These are phyloP conservation scores for Podosphaera fusca DNA, from an alignment of 2,329 filamentous ascomycete genomes.

Conservation along the genomic window DNA sequence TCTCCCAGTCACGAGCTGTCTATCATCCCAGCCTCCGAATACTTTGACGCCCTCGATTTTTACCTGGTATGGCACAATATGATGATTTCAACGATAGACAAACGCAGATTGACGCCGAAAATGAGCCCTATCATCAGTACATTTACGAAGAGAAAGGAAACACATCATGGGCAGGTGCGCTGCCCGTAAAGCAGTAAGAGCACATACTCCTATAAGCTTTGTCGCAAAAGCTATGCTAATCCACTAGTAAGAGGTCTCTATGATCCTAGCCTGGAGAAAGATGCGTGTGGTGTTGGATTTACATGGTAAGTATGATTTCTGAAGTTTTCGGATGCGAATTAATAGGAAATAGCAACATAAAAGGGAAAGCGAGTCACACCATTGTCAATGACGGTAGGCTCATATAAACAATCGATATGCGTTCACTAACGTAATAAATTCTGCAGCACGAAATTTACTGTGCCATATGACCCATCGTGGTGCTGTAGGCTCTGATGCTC, in stretches of 20 bases:
- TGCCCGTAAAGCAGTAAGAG: conserved; percentile 79
- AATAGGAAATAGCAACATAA: conserved; percentile 52
- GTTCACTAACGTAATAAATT: neutral
- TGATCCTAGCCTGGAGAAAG: conserved; percentile 86
- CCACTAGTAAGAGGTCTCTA: conserved; percentile 47
- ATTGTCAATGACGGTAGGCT: conserved; percentile 82
- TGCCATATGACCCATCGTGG: conserved; percentile 99
- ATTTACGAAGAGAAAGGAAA: conserved; percentile 76
- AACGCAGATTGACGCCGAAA: conserved; percentile 34
- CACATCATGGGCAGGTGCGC: conserved; percentile 71
- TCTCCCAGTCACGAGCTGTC: neutral
- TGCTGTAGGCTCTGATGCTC: conserved; percentile 89
- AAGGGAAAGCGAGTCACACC: conserved; percentile 91
- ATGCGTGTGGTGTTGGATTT: conserved; percentile 98
- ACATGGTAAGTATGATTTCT: conserved; percentile 46
- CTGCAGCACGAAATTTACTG: conserved; percentile 62
- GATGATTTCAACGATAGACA: conserved; percentile 48
- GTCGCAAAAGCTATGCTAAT: neutral
- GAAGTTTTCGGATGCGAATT: conserved; percentile 4
- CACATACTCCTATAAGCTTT: neutral
- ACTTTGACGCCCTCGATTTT: conserved; percentile 15
- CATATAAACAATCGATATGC: conserved; percentile 3
- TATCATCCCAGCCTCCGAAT: conserved; percentile 5
- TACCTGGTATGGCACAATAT: conserved; percentile 46
- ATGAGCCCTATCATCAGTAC: conserved; percentile 44